Percentiles rank a stretch among this genome's conserved stretches.
Conservation (phyloP, 2,329 filamentous ascomycete species). For the Hypoxylon sp. region DNA sequence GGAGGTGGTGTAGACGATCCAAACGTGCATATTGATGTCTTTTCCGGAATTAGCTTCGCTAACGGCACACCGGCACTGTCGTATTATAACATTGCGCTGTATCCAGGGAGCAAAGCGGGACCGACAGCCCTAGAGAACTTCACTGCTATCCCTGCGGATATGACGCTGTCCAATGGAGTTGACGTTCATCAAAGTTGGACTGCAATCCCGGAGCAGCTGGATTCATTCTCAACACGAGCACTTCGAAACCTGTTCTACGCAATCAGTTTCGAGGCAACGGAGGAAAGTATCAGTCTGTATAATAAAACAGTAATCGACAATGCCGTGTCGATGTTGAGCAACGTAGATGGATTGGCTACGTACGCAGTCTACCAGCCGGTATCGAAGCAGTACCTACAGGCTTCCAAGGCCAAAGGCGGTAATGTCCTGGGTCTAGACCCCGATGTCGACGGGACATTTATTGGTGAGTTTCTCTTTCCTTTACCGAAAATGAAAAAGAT, state of each 20-base stretch:
- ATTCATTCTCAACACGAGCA: constrained; percentile 18
- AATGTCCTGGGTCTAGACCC: constrained; percentile 41
- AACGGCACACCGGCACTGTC: constrained; percentile 27
- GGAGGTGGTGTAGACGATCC: constrained; percentile 46
- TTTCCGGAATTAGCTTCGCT: constrained; percentile 28
- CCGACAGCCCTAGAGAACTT: constrained; percentile 43
- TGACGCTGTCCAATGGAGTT: constrained; percentile 16
- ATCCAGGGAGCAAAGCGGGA: constrained; percentile 22
- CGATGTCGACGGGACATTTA: constrained; percentile 31
- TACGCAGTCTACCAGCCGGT: constrained; percentile 36
- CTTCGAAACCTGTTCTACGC: constrained; percentile 25
- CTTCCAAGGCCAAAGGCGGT: constrained; percentile 30
- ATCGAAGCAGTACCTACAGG: constrained; percentile 33
- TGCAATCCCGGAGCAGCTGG: constrained; percentile 15
- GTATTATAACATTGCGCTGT: constrained; percentile 33
- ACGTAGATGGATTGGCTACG: constrained; percentile 25
- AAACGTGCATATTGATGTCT: constrained; percentile 38
- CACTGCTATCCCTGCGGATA: constrained; percentile 31
- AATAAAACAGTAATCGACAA: constrained; percentile 32
- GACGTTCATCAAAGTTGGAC: constrained; percentile 21
- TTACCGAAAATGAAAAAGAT: neutral
- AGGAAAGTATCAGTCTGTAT: constrained; percentile 17
- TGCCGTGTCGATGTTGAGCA: constrained; percentile 25
- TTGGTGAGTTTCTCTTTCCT: constrained; percentile 28
- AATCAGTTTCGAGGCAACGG: constrained; percentile 24